Conservation (phyloP, 1,139 yeast genomes). For the Hansenula lynferdii region DNA sequence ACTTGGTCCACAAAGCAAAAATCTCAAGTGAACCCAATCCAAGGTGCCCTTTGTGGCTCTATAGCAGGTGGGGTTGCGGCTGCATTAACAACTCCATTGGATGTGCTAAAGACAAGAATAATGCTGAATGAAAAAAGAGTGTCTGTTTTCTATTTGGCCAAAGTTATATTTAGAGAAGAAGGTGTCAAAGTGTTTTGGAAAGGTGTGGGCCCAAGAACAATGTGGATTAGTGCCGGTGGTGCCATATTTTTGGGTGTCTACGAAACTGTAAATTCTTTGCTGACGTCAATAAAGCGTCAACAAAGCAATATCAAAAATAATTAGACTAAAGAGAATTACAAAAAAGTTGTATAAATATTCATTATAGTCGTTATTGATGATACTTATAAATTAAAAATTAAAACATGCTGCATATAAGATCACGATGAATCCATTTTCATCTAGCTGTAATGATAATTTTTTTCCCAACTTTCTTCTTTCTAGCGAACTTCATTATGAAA, state of each 20-base stretch:
- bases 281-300: conserved; percentile 8
- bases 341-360: background rate
- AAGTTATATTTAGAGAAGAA: conserved; percentile 51
- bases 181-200: conserved; percentile 65
- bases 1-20: conserved; percentile 39
- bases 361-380: background rate
- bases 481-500: conserved; percentile 72
- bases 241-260: conserved; percentile 94
- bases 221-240: conserved; percentile 99
- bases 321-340: too few relatives aligned
- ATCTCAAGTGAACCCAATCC: conserved; percentile 47
- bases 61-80: conserved; percentile 95
- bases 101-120: conserved; percentile 85
- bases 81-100: conserved; percentile 89
- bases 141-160: conserved; percentile 41
- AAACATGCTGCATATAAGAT: too few relatives aligned
- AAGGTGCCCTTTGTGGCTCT: conserved; percentile 94
- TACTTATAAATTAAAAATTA: too few relatives aligned
- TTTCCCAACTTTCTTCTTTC: conserved; percentile 55
- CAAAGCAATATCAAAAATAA: background rate
- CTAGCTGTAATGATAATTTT: conserved; percentile 30
- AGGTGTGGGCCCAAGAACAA: conserved; percentile 91
- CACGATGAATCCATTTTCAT: too few relatives aligned
- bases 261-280: conserved; percentile 54
- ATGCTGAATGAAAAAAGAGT: conserved; percentile 65